Evolutionary conservation across 495 filamentous ascomycete species (phyloP).

Genomic region (Neurospora sp.): DNA sequence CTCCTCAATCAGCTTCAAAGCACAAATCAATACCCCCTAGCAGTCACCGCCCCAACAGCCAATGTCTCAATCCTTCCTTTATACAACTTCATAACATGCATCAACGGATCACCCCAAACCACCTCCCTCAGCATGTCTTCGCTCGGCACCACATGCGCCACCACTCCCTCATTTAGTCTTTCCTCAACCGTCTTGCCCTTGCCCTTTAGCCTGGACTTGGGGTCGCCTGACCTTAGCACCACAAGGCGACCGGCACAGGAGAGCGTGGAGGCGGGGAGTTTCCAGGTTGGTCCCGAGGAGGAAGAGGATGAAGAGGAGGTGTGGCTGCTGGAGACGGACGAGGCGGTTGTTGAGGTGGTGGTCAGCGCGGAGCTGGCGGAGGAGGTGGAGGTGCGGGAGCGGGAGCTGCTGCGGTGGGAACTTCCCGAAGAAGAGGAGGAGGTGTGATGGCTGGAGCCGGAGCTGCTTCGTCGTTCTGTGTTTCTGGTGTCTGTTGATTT

Average conservation of each 20-base stretch:
- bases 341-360: background rate
- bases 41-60: slow-evolving; percentile 57
- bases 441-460: background rate
- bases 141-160: slow-evolving; percentile 47
- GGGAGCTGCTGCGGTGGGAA: background rate
- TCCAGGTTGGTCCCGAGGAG: slow-evolving; percentile 39
- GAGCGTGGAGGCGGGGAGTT: slow-evolving; percentile 48
- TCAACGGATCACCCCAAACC: slow-evolving; percentile 70
- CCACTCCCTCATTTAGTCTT: slow-evolving; percentile 38
- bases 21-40: slow-evolving; percentile 16
- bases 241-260: slow-evolving; percentile 61
- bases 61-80: slow-evolving; percentile 54
- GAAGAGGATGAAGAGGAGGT: background rate
- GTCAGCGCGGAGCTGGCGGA: background rate
- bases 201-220: slow-evolving; percentile 19
- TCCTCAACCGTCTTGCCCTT: slow-evolving; percentile 31
- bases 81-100: slow-evolving; percentile 72
- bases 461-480: slow-evolving; percentile 7
- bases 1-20: no score
- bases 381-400: background rate
- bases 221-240: slow-evolving; percentile 41
- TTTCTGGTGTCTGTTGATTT: slow-evolving; percentile 8
- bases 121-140: slow-evolving; percentile 54
- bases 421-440: background rate
- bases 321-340: background rate